Evolutionary conservation across 768 basidiomycete genomes (phyloP), one percentile per base, ranked within the genome.

Genomic region (Lentinula sp.): DNA sequence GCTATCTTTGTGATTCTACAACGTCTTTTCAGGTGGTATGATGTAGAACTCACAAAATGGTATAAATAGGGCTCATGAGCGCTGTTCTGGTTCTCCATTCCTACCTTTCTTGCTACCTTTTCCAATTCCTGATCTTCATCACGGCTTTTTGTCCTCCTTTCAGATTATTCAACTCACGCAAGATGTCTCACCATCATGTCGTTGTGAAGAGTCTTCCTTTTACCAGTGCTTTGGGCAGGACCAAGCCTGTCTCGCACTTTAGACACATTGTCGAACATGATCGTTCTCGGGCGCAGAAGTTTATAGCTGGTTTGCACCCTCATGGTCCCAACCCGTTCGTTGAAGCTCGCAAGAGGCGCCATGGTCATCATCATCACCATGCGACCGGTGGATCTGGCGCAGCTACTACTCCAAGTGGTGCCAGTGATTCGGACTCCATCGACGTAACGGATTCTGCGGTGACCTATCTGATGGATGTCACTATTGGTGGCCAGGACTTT

Each of bases 381-480:
- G 18, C 55, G 45, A 61, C 64, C 49, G 37, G 61, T 46, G 64
- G 64, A 35, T 53, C 62, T 43, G 66, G 52, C 9, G 52, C 64
- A 15, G 52, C 61, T 18, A 45, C 66, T 7, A 45, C 66, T 10
- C 35, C 66, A 23, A 59, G 63, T 3, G 41, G 59, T 20, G 12
- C 6, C 16, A 28, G 37, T 28, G 69, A 64, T 55, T 48, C 46
- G n/a, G 65, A 72, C 37, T 79, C 76, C 51, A 79, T 86, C 61
- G 81, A 86, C 54, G 84, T 81, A 50, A 85, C 81, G 45, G 82
- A 86, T 68, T 74, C 85, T 56, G 77, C 74, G 58, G 82, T 86
- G 9, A 82, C 80, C 15, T 87, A 87, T 68, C 81, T 79, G 7
- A 72, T 77, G 62, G 66, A 76, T 15, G 79, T 86, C 45, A 79